These are phyloP conservation scores for Cardamine chenopodiifolia DNA, from an alignment of 345 rosid genomes.

Conservation along the genomic window DNA sequence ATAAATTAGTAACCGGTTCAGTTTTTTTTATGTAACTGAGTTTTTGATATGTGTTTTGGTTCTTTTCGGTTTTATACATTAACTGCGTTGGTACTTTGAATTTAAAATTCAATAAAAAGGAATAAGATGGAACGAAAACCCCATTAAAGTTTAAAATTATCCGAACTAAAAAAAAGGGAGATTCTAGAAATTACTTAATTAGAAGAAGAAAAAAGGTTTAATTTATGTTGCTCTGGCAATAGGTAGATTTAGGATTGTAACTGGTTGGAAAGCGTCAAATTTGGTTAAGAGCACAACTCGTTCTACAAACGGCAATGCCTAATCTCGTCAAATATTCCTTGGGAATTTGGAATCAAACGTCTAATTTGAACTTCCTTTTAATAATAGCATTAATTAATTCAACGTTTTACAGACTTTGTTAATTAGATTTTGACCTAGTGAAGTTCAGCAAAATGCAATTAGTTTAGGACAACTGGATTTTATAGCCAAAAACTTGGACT, in stretches of 20 bases:
- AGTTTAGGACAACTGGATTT: neutral
- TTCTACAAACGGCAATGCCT: slow-evolving; percentile 22
- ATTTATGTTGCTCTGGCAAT: slow-evolving; percentile 1
- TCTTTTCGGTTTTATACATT: too few species aligned
- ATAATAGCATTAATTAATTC: neutral
- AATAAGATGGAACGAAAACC: neutral
- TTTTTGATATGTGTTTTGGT: neutral
- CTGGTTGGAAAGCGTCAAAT: slow-evolving; percentile 10
- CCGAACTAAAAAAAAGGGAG: neutral
- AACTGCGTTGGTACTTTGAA: neutral
- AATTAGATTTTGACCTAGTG: slow-evolving; percentile 9
- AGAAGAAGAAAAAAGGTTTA: neutral
- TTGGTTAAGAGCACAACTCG: slow-evolving; percentile 23
- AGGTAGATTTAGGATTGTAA: neutral
- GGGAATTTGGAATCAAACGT: slow-evolving; percentile 2
- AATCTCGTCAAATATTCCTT: neutral
- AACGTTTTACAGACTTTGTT: neutral
- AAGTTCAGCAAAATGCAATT: neutral
- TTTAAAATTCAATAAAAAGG: neutral
- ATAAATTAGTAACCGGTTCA: neutral
- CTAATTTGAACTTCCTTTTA: neutral
- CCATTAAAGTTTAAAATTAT: neutral
- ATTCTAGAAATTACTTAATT: neutral
- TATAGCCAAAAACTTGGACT: neutral
- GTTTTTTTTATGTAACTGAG: neutral